Base-by-base conservation (phyloP, 2,329 filamentous ascomycete species). In the Cercospora sp. region DNA sequence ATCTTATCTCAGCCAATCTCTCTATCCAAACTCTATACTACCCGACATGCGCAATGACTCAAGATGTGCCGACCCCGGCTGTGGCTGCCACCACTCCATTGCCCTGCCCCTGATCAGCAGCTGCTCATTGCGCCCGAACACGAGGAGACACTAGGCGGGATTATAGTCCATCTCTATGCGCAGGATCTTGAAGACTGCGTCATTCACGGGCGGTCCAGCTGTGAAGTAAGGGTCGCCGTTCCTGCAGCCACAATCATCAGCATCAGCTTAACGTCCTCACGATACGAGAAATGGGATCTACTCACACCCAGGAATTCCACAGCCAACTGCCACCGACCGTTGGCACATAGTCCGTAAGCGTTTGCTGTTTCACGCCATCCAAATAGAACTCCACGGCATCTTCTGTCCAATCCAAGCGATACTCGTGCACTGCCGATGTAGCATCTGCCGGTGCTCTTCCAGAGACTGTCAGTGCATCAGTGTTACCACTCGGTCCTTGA, bases 301-400 rank as follows among this genome's bases (percentile, higher is more conserved):
- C 68, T 64, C 60, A 70, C 70, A 59, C 61, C 72, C 72, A 74
- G 33, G 68, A 70, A 45, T 74, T 73, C 72, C 72, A 73, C n/a
- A 69, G 51, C 70, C 72, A 74, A 20, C 45, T 30, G 3, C 70
- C 69, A 10, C 65, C 31, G 6, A 64, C 64, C 23, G 67, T 66
- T 4, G 72, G 72, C 20, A 74, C 72, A 53, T 72, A 69, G 1
- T 39, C 45, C 13, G 60, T 69, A 33, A 65, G 28, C n/a, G 60
- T 57, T n/a, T 72, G 64, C 65, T 71, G 48, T 30, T 63, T 31
- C 30, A 64, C 64, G 13, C 65, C 70, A 61, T 74, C 72, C n/a
- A 73, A 20, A 62, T 69, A 72, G 63, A 70, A 72, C 16, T 42
- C 55, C 31, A 67, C 70, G 18, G 48, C 45, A 33, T 60, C 63